Evolutionary conservation across 2,329 filamentous ascomycete genomes (phyloP).

Genomic region (Orbilia javanica): DNA sequence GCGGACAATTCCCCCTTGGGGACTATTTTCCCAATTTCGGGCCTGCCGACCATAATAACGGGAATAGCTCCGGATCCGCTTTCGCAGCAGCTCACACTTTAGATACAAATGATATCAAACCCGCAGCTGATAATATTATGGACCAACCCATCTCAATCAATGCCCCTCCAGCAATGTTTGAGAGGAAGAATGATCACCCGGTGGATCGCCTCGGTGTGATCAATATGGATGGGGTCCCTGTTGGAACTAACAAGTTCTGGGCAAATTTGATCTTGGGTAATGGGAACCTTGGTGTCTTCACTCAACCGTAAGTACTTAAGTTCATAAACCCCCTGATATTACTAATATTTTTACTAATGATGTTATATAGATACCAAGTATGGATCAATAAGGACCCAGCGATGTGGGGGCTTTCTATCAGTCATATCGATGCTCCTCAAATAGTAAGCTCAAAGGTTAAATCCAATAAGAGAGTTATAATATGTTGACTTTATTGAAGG

Average conservation of each 20-base stretch:
- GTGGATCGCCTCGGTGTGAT: slow-evolving; percentile 70
- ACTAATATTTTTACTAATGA: slow-evolving; percentile 63
- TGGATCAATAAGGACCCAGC: slow-evolving; percentile 76
- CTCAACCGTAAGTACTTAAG: slow-evolving; percentile 67
- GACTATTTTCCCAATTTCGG: not conserved
- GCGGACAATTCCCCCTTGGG: slow-evolving; percentile 38
- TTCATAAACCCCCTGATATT: no score
- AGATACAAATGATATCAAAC: not conserved
- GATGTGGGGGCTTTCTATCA: slow-evolving; percentile 83
- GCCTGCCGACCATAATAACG: not conserved
- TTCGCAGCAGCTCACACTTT: not conserved
- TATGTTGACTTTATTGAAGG: slow-evolving; percentile 36
- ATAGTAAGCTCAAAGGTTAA: slow-evolving; percentile 66
- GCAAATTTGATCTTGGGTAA: slow-evolving; percentile 61
- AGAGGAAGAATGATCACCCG: slow-evolving; percentile 71
- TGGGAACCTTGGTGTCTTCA: slow-evolving; percentile 41
- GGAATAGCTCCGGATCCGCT: not conserved
- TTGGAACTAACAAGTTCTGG: slow-evolving; percentile 79
- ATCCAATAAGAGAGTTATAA: not conserved
- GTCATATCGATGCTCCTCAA: slow-evolving; percentile 78
- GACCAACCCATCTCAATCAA: slow-evolving; percentile 69
- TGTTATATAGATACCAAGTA: slow-evolving; percentile 81
- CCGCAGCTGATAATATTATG: slow-evolving; percentile 22
- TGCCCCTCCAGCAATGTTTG: slow-evolving; percentile 69
- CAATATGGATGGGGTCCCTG: slow-evolving; percentile 66